Conservation (phyloP, 257 asterid species). For the Solanum pennellii region DNA sequence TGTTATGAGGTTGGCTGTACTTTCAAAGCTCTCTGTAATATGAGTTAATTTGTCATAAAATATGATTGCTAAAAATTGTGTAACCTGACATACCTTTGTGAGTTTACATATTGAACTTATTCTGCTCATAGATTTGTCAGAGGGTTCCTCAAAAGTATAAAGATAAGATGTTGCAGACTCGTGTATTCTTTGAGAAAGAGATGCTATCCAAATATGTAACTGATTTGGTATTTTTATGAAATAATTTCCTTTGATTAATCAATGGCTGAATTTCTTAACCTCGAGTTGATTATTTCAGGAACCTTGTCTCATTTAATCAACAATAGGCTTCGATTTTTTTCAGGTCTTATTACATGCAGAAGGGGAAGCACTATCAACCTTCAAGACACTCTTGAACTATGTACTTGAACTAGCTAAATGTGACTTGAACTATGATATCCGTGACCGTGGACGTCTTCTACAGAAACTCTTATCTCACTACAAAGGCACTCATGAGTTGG, state of each 20-base stretch:
- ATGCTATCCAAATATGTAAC: not conserved
- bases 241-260: not conserved
- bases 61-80: not conserved
- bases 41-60: not conserved
- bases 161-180: not conserved
- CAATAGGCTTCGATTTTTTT: slow-evolving; percentile 6
- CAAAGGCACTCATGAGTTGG: slow-evolving; percentile 23
- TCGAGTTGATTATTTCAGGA: not conserved
- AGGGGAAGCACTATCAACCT: slow-evolving; percentile 35
- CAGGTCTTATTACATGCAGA: slow-evolving; percentile 67
- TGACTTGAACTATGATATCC: slow-evolving; percentile 82
- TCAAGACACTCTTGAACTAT: slow-evolving; percentile 34
- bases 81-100: not conserved
- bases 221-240: not conserved
- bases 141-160: not conserved
- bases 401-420: slow-evolving; percentile 77
- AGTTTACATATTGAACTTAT: not conserved
- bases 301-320: not conserved
- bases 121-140: not conserved
- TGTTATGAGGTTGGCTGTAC: not conserved
- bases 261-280: not conserved
- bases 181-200: not conserved
- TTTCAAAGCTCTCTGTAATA: not conserved
- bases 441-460: slow-evolving; percentile 80
- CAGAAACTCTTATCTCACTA: slow-evolving; percentile 44